phyloP scores from a whole-genome alignment of 768 basidiomycete genomes.

The Piloderma croceum region DNA sequence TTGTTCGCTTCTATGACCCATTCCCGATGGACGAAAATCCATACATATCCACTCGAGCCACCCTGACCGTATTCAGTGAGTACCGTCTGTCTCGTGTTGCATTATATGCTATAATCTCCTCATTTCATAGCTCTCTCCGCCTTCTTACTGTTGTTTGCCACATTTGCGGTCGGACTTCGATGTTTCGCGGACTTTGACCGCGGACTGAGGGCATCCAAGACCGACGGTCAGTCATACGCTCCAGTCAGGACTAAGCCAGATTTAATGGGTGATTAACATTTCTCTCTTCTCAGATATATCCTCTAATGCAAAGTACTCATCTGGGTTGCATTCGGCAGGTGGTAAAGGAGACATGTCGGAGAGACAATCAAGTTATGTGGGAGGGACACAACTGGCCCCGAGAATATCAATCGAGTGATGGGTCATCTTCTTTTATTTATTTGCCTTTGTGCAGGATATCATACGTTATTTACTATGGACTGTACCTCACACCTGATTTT shows the following conservation, averaged over 20 bases:
- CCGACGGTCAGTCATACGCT: constrained; percentile 54
- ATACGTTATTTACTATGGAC: neutral
- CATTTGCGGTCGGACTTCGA: constrained; percentile 69
- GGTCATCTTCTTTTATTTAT: no score
- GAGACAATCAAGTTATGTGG: constrained; percentile 42
- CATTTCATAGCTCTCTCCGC: constrained; percentile 59
- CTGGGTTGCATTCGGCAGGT: constrained; percentile 30
- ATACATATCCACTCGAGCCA: constrained; percentile 72
- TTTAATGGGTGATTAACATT: constrained; percentile 34
- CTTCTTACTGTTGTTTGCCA: constrained; percentile 67
- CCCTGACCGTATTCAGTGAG: constrained; percentile 78
- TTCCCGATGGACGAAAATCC: constrained; percentile 31
- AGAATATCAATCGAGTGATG: constrained; percentile 75
- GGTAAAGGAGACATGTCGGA: constrained; percentile 42
- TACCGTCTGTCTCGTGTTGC: constrained; percentile 8
- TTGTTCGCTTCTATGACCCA: constrained; percentile 78
- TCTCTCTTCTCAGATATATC: constrained; percentile 39
- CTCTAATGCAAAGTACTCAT: constrained; percentile 39
- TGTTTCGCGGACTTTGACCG: constrained; percentile 81
- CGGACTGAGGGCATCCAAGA: constrained; percentile 70
- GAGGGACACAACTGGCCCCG: constrained; percentile 49
- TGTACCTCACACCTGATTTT: neutral
- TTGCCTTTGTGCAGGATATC: no score
- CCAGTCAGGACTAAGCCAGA: constrained; percentile 20
- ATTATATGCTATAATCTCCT: neutral